Evolutionary conservation across 75 land plant species (phyloP).

Genomic region (Azolla pinnata): DNA sequence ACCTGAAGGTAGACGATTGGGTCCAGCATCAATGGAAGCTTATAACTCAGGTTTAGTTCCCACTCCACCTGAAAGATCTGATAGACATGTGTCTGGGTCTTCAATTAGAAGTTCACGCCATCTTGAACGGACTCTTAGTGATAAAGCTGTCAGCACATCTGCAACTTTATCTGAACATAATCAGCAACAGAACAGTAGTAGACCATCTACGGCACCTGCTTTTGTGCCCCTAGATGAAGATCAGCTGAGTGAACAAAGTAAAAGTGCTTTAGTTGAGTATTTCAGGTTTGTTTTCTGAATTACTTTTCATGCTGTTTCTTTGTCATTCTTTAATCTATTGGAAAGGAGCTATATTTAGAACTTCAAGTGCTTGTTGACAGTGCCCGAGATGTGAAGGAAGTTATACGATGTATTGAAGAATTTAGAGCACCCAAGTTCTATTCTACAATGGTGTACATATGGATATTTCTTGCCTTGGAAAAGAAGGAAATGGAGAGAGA

Average conservation of each 20-base stretch:
- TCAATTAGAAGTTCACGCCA: neutral
- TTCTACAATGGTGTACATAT: conserved; percentile 52
- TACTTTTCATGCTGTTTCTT: conserved; percentile 1
- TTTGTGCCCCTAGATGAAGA: conserved; percentile 38
- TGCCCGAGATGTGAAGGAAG: conserved; percentile 71
- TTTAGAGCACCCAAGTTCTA: conserved; percentile 60
- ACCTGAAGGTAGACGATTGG: conserved; percentile 35
- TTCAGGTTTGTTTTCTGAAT: conserved; percentile 47
- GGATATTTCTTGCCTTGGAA: conserved; percentile 82
- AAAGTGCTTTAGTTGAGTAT: conserved; percentile 59
- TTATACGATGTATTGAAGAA: conserved; percentile 65
- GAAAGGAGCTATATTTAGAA: neutral
- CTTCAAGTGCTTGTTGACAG: conserved; percentile 32
- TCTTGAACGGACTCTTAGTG: conserved; percentile 4
- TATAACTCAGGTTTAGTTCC: conserved; percentile 19
- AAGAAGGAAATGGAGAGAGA: conserved; percentile 67
- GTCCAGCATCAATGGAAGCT: conserved; percentile 29
- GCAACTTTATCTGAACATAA: conserved; percentile 2
- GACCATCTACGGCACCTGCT: conserved; percentile 19
- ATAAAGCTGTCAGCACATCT: conserved; percentile 9
- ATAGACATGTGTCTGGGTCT: conserved; percentile 18
- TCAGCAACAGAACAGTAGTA: neutral
- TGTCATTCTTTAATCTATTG: neutral
- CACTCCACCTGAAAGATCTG: conserved; percentile 22
- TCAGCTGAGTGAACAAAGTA: conserved; percentile 39